Percentiles rank a stretch among this genome's conserved stretches.
phyloP scores from a whole-genome alignment of 2,329 filamentous ascomycete genomes.

The Talaromyces piceae region DNA sequence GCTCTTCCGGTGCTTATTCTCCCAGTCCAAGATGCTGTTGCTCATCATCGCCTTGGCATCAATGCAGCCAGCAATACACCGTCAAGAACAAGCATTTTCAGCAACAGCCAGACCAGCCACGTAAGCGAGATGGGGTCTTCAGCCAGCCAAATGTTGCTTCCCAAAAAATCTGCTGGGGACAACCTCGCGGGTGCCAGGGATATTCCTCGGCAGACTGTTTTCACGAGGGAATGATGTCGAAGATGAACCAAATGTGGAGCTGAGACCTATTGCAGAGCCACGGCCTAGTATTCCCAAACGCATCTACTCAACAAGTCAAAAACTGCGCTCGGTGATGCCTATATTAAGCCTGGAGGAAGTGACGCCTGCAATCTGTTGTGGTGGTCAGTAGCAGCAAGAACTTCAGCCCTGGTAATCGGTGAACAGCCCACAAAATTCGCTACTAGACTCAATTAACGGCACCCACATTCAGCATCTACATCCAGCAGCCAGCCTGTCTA shows the following conservation, averaged over 20 bases:
- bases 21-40: no score
- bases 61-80: no score
- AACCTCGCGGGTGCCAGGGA: background rate
- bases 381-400: background rate
- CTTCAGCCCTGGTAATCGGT: background rate
- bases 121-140: background rate
- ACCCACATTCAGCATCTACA: background rate
- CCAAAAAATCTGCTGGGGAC: background rate
- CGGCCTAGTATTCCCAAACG: no score
- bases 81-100: background rate
- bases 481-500: background rate
- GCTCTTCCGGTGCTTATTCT: no score
- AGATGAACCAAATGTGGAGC: no score
- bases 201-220: background rate
- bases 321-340: no score
- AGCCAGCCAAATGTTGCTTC: background rate
- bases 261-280: no score
- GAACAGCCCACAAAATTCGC: background rate
- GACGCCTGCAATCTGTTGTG: no score
- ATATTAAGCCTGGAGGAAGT: no score
- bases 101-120: background rate
- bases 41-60: no score
- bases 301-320: no score
- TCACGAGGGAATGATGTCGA: no score
- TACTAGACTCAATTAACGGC: background rate